Conservation (phyloP, 2,329 filamentous ascomycete genomes). For the Diaporthe sp. region DNA sequence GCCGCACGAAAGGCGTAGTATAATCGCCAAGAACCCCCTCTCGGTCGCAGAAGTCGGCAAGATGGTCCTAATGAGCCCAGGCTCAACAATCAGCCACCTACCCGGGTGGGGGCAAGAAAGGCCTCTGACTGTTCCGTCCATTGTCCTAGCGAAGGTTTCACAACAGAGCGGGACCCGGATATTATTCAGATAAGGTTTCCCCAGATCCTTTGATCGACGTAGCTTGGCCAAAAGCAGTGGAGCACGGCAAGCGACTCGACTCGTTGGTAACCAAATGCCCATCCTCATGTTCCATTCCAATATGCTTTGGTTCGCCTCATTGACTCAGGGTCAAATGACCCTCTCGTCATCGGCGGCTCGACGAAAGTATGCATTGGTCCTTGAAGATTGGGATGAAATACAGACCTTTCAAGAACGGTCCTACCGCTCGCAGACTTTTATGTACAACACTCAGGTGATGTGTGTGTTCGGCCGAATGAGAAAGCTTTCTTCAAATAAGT, state of each 20-base stretch:
- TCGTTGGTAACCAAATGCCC: slow-evolving; percentile 1
- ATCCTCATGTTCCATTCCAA: slow-evolving; percentile 1
- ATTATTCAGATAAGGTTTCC: slow-evolving; percentile 26
- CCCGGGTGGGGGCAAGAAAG: neutral
- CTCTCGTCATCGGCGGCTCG: neutral
- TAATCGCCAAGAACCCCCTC: slow-evolving; percentile 7
- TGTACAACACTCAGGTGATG: neutral
- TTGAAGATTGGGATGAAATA: neutral
- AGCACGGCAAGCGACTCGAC: slow-evolving; percentile 4
- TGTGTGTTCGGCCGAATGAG: neutral
- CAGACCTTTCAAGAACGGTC: neutral
- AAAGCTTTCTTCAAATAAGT: neutral
- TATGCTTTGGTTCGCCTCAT: neutral
- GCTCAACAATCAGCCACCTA: neutral
- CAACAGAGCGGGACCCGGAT: slow-evolving; percentile 12
- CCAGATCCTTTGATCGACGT: slow-evolving; percentile 17
- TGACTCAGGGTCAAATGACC: slow-evolving; percentile 11
- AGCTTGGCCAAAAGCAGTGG: slow-evolving; percentile 12
- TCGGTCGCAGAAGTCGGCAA: slow-evolving; percentile 26
- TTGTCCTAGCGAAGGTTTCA: slow-evolving; percentile 25
- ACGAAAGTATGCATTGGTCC: neutral
- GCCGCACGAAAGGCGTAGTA: neutral
- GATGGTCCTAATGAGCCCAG: neutral
- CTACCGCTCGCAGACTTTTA: slow-evolving; percentile 3
- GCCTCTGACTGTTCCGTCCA: neutral